Conservation (phyloP, 2,329 filamentous ascomycete genomes). For the Arthrobotrys musiformis region DNA sequence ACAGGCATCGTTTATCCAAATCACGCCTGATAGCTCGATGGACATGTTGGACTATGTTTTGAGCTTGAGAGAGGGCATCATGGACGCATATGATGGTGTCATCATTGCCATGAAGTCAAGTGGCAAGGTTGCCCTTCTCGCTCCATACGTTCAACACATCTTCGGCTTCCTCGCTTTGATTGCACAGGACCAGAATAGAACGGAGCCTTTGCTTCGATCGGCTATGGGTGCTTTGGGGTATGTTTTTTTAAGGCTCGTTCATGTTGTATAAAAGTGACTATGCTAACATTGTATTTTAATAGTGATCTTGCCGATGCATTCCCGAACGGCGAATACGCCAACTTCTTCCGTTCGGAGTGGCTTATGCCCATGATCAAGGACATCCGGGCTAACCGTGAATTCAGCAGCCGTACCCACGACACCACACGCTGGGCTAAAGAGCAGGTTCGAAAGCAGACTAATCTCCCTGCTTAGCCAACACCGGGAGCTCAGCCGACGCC, state of each 20-base stretch:
- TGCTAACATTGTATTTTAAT: conserved; percentile 60
- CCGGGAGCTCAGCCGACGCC: conserved; percentile 8
- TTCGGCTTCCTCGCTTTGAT: conserved; percentile 87
- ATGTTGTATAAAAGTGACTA: neutral
- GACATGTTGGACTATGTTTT: conserved; percentile 98
- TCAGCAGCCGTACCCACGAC: conserved; percentile 81
- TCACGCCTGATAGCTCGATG: conserved; percentile 81
- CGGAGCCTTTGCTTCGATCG: conserved; percentile 90
- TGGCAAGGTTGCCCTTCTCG: conserved; percentile 71
- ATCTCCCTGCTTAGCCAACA: conserved; percentile 43
- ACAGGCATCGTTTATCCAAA: conserved; percentile 85
- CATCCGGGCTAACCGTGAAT: conserved; percentile 88
- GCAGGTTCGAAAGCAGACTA: conserved; percentile 92
- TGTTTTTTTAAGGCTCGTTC: conserved; percentile 62
- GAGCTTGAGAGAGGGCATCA: conserved; percentile 94
- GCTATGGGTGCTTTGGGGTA: conserved; percentile 98
- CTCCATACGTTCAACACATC: conserved; percentile 81
- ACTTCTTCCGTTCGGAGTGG: conserved; percentile 91
- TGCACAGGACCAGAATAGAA: conserved; percentile 83
- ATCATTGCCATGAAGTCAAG: conserved; percentile 91
- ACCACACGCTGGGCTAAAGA: conserved; percentile 97
- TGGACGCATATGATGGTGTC: conserved; percentile 98
- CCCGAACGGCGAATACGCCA: conserved; percentile 84
- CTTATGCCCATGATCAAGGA: conserved; percentile 89
- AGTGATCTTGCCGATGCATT: conserved; percentile 95